Evolutionary conservation across 1,139 yeast genomes (phyloP).

Genomic region (Yamadazyma aaseri): DNA sequence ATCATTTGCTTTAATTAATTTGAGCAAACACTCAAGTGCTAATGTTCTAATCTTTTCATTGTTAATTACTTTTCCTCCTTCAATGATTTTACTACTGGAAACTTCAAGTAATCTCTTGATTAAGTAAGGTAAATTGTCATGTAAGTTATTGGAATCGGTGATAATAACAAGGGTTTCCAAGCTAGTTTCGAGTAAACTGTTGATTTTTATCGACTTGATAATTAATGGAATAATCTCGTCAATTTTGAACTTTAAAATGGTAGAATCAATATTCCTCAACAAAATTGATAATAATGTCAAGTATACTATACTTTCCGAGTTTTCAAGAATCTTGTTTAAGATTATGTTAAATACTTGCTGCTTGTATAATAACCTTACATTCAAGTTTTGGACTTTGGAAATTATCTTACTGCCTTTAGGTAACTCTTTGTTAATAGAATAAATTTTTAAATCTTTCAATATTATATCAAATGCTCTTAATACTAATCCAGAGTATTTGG

Average conservation of each 20-base stretch:
- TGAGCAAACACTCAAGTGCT: constrained; percentile 55
- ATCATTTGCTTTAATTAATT: constrained; percentile 42
- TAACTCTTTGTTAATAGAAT: constrained; percentile 36
- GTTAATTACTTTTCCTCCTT: constrained; percentile 22
- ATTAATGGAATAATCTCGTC: constrained; percentile 66
- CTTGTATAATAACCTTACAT: constrained; percentile 67
- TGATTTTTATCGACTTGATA: constrained; percentile 58
- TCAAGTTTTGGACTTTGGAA: constrained; percentile 52
- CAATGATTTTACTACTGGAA: constrained; percentile 20
- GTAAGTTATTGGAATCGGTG: constrained; percentile 14
- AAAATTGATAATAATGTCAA: constrained; percentile 67
- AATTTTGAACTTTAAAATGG: constrained; percentile 62
- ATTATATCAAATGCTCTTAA: constrained; percentile 62
- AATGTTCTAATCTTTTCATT: constrained; percentile 51
- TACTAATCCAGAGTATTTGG: constrained; percentile 25
- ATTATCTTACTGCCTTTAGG: constrained; percentile 32
- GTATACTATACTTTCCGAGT: constrained; percentile 36
- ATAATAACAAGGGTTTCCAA: constrained; percentile 54
- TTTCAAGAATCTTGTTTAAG: constrained; percentile 48
- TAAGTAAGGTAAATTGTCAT: constrained; percentile 51
- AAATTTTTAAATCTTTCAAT: constrained; percentile 62
- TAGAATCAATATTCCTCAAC: constrained; percentile 56
- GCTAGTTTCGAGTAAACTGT: constrained; percentile 56
- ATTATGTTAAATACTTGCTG: constrained; percentile 69
- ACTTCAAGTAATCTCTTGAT: constrained; percentile 54